These are phyloP conservation scores for Batkoa obscura DNA, from an alignment of 371 early-diverging fungal species.

Conservation along the genomic window DNA sequence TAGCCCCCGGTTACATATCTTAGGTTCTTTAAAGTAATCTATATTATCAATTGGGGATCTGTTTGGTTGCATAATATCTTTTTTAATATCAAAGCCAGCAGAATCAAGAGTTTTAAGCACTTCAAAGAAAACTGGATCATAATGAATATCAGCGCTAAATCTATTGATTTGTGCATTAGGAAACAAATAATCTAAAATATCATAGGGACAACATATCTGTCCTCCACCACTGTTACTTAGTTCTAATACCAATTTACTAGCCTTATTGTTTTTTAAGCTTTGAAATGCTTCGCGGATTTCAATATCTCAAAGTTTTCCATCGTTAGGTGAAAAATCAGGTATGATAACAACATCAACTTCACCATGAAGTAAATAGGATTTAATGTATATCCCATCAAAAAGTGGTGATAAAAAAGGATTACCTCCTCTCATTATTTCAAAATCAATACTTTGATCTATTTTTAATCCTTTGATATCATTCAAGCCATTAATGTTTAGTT, in stretches of 20 bases:
- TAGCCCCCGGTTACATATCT: background rate
- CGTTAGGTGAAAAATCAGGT: background rate
- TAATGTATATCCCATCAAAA: no score
- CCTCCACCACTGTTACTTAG: conserved; percentile 16
- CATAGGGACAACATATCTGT: conserved; percentile 15
- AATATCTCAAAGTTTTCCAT: background rate
- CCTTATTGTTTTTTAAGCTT: conserved; percentile 10
- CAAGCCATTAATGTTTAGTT: no score
- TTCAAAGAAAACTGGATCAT: background rate
- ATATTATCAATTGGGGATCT: background rate
- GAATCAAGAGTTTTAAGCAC: background rate
- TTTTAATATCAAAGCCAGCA: no score
- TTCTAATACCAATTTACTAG: conserved; percentile 11
- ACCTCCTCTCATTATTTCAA: no score
- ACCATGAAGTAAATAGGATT: background rate
- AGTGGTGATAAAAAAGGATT: no score
- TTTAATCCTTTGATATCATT: no score
- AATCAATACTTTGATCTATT: no score
- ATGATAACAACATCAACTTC: background rate
- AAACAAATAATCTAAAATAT: conserved; percentile 14
- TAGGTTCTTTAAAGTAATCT: background rate
- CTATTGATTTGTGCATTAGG: conserved; percentile 1
- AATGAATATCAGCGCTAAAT: background rate
- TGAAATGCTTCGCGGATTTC: conserved; percentile 10
- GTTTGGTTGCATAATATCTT: background rate